Base-by-base conservation (phyloP, 345 rosid genomes). In the Linum lewisii region DNA sequence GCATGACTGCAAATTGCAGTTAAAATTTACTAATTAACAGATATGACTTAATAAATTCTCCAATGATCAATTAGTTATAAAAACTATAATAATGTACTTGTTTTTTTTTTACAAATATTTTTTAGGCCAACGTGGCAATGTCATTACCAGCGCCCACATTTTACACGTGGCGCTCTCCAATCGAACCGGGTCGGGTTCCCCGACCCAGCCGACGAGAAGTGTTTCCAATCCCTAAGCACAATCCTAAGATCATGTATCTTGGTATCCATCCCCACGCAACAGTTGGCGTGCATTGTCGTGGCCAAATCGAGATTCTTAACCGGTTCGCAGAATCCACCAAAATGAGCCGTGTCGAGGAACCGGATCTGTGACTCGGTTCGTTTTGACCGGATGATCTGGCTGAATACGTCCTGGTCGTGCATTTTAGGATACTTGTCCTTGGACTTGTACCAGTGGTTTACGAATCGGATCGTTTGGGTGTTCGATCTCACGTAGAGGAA, bases 251-350 rank as follows among this genome's bases (percentile, higher is more conserved):
- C 93, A 62, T 64, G 65, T 53, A 90, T 52, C 68, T 86, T 90
- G 55, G 56, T 81, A 18, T 72, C 66, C 57, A 83, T 53, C 19
- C 95, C 97, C 56, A 73, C 38, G 29, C 97, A 90, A 61, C 95
- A 90, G 70, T 90, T 90, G n/a, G 86, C 95, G 63, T 90, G 95
- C 90, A 90, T 81, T 0, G 95, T 90, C 59, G 88, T 86, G 16
- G 79, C 86, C 19, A 71, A 24, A 59, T 77, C 76, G 25, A 87
- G 67, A 57, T 90, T 85, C 71, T 44, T 74, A 65, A 82, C 69
- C 0, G 73, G 71, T 64, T 86, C 75, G 65, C 92, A 90, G 60
- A 90, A 84, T 54, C 95, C 97, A 21, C 90, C 88, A 56, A 86
- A 76, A 51, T 75, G 81, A 18, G 63, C 79, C 0, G 97, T 86